Percentiles rank a stretch among this genome's conserved stretches.
Conservation (phyloP, 2,329 filamentous ascomycete species). For the Fusarium coffeatum region DNA sequence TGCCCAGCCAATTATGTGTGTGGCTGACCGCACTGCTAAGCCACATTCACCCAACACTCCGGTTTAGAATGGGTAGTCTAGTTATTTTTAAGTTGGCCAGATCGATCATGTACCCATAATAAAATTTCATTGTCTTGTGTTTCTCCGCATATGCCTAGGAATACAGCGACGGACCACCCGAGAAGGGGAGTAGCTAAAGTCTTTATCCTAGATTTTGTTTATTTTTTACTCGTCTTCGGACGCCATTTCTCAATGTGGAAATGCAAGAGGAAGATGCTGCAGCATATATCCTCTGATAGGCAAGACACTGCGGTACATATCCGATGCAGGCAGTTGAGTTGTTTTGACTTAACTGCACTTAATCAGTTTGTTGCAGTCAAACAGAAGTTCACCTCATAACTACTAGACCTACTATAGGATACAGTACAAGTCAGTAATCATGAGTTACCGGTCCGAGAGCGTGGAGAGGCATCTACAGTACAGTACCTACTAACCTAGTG, state of each 20-base stretch:
- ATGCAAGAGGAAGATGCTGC: neutral
- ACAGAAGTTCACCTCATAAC: neutral
- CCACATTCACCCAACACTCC: conserved; percentile 20
- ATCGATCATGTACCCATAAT: conserved; percentile 36
- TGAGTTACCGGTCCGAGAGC: neutral
- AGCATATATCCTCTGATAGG: neutral
- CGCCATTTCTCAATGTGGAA: conserved; percentile 9
- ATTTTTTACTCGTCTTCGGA: conserved; percentile 7
- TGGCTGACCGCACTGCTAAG: conserved; percentile 28
- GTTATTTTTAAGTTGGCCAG: conserved; percentile 24
- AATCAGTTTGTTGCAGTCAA: neutral
- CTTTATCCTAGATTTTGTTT: neutral
- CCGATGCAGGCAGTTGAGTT: neutral
- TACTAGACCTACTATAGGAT: neutral
- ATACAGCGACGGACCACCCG: conserved; percentile 22
- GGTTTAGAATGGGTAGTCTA: neutral
- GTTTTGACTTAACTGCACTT: neutral
- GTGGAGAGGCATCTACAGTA: neutral
- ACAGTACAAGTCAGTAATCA: neutral
- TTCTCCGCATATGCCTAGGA: conserved; percentile 16
- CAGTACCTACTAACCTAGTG: neutral
- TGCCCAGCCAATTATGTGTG: conserved; percentile 34
- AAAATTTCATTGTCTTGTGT: conserved; percentile 19
- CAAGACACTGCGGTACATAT: neutral
- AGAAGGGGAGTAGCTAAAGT: neutral